Conservation (phyloP, 805 yeast genomes). For the Candida adriatica region DNA sequence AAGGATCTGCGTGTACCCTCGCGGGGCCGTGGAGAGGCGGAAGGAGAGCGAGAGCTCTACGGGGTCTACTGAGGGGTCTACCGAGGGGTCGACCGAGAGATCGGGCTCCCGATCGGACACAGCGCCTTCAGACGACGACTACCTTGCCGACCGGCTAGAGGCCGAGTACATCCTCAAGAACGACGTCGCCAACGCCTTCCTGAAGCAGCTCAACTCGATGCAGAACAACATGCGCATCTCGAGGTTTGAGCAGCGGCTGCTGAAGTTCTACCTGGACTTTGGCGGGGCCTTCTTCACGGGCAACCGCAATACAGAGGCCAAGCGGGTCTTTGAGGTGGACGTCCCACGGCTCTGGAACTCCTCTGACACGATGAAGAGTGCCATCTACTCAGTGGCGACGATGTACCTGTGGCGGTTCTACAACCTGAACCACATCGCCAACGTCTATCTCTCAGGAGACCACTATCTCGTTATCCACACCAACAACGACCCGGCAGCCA, state of each 20-base stretch:
- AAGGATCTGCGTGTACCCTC: conserved; percentile 57
- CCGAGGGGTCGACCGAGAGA: too few relatives aligned
- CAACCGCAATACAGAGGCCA: conserved; percentile 7
- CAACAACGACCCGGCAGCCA: conserved; percentile 6
- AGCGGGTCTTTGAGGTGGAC: conserved; percentile 13
- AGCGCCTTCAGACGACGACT: too few relatives aligned
- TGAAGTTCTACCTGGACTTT: conserved; percentile 18
- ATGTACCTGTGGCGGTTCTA: conserved; percentile 17
- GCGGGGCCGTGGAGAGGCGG: not conserved
- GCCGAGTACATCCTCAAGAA: too few relatives aligned
- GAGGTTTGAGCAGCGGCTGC: conserved; percentile 15
- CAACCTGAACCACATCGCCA: conserved; percentile 10
- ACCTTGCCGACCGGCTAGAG: too few relatives aligned
- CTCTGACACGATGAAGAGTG: conserved; percentile 11
- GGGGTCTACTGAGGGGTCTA: not conserved
- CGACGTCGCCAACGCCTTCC: conserved; percentile 2
- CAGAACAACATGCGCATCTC: conserved; percentile 11
- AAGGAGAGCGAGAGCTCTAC: not conserved
- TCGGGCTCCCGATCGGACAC: too few relatives aligned
- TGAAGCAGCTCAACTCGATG: conserved; percentile 15
- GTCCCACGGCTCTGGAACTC: conserved; percentile 16
- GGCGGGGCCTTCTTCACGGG: conserved; percentile 17
- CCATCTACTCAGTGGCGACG: conserved; percentile 17
- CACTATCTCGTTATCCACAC: conserved; percentile 7
- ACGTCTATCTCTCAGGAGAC: conserved; percentile 14